A percentile compares a stretch with the other conserved stretches of the same genome.
Evolutionary conservation across 192 early-diverging fungal species (phyloP).

Genomic region (Backusella morwellensis): DNA sequence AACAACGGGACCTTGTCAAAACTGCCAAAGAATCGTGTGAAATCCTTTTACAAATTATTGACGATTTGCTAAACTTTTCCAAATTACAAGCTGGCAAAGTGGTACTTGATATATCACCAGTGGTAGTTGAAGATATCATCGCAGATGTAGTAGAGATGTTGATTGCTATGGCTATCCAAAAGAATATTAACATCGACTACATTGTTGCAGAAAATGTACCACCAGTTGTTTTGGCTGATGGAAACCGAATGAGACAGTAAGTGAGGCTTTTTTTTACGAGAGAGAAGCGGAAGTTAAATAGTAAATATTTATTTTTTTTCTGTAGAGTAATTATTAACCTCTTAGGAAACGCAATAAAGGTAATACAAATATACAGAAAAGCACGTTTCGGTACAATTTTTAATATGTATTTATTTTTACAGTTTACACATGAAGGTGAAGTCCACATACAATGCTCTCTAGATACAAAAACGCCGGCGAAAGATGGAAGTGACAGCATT

Average conservation of each 20-base stretch:
- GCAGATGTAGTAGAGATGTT: conserved; percentile 55
- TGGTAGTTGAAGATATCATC: conserved; percentile 43
- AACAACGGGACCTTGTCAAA: conserved; percentile 49
- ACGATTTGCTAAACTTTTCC: conserved; percentile 48
- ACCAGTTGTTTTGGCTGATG: conserved; percentile 61
- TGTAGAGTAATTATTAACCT: conserved; percentile 64
- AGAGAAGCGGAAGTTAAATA: neutral
- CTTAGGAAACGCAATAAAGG: conserved; percentile 72
- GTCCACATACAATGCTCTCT: conserved; percentile 47
- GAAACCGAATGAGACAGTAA: conserved; percentile 61
- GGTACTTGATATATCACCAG: conserved; percentile 37
- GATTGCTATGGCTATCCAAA: conserved; percentile 60
- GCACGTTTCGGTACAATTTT: neutral
- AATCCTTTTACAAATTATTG: conserved; percentile 49
- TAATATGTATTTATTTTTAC: neutral
- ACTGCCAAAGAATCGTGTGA: conserved; percentile 51
- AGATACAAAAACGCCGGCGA: neutral
- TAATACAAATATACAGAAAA: conserved; percentile 5
- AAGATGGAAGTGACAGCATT: conserved; percentile 15
- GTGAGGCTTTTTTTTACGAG: neutral
- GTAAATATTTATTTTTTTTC: neutral
- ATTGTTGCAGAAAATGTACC: conserved; percentile 58
- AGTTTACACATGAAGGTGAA: conserved; percentile 57
- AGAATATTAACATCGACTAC: conserved; percentile 56
- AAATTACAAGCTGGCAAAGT: conserved; percentile 51